Conservation (phyloP, 2,329 filamentous ascomycete genomes). For the Trichoderma sp. region DNA sequence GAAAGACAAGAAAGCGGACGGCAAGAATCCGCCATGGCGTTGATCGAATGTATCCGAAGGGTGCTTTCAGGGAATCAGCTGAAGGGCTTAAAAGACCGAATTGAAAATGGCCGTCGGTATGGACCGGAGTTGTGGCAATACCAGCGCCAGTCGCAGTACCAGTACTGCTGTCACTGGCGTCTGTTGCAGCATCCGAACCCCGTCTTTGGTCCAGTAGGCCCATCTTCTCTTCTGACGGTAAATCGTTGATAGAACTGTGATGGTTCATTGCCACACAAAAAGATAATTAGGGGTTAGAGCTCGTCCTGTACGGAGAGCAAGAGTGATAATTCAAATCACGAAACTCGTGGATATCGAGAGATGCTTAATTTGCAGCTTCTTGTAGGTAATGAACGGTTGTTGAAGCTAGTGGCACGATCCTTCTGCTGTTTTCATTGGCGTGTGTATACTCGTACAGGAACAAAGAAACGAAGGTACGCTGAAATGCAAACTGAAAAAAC, state of each 20-base stretch:
- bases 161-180: conserved; percentile 33
- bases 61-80: conserved; percentile 30
- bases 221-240: conserved; percentile 45
- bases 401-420: not conserved
- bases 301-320: not conserved
- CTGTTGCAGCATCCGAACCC: conserved; percentile 48
- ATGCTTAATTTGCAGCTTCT: not conserved
- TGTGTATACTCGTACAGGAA: not conserved
- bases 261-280: conserved; percentile 44
- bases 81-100: conserved; percentile 30
- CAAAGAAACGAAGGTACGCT: not conserved
- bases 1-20: conserved; percentile 44
- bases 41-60: conserved; percentile 32
- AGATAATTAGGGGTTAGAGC: not conserved
- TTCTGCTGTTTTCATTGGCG: not conserved
- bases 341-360: not conserved
- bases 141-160: conserved; percentile 12
- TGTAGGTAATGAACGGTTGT: not conserved
- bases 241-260: conserved; percentile 37
- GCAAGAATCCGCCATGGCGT: conserved; percentile 42
- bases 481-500: conserved; percentile 1
- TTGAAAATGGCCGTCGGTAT: conserved; percentile 35
- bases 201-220: conserved; percentile 46
- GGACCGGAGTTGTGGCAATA: not conserved
- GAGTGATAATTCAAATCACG: not conserved